Conservation (phyloP, 768 basidiomycete species). For the Boletales sp. region DNA sequence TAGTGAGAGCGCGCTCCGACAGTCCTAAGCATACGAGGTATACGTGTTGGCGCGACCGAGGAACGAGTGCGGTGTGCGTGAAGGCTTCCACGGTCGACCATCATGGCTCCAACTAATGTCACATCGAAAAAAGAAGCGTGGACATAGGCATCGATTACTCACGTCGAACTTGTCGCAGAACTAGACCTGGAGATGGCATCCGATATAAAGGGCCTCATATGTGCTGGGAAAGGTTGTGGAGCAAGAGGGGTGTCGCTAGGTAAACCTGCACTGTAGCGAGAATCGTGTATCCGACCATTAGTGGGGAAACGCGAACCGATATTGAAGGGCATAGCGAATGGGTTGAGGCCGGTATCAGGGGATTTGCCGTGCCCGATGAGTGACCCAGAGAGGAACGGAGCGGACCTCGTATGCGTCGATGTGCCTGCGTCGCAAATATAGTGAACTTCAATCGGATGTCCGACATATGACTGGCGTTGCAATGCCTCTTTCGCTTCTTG, state of each 20-base stretch:
- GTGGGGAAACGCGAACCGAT: constrained; percentile 11
- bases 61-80: constrained; percentile 10
- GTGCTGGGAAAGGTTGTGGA: constrained; percentile 20
- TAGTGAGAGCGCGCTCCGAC: background rate
- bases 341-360: constrained; percentile 27
- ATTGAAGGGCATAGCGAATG: constrained; percentile 31
- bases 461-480: constrained; percentile 60
- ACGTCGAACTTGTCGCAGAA: constrained; percentile 33
- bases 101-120: constrained; percentile 30
- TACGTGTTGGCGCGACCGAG: constrained; percentile 17
- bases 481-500: constrained; percentile 62
- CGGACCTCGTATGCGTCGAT: background rate
- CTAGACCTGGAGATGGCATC: constrained; percentile 31
- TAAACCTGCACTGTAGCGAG: constrained; percentile 7
- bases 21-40: constrained; percentile 18
- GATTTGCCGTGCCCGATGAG: constrained; percentile 11
- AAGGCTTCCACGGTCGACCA: constrained; percentile 15
- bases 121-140: constrained; percentile 2
- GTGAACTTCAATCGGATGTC: constrained; percentile 38
- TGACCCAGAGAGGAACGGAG: constrained; percentile 11
- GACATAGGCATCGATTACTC: constrained; percentile 6
- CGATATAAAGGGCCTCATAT: constrained; percentile 12
- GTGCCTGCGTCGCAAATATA: constrained; percentile 27
- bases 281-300: constrained; percentile 4
- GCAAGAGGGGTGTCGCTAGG: constrained; percentile 22